phyloP scores from a whole-genome alignment of 805 yeast genomes.

The Ogataea philodendri region DNA sequence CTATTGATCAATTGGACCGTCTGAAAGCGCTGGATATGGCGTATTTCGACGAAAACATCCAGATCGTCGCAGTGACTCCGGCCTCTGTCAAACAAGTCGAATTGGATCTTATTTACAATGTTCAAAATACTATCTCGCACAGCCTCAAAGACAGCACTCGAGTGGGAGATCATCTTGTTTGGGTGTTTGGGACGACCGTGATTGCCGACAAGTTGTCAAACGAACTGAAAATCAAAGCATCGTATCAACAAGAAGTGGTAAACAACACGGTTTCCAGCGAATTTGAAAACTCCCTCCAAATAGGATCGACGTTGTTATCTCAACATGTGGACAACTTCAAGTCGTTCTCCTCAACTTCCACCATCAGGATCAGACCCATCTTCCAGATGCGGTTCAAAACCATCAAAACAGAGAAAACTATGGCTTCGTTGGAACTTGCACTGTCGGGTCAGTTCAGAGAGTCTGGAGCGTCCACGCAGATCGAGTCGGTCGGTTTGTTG shows the following conservation, averaged over 20 bases:
- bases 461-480: conserved; percentile 7
- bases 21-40: conserved; percentile 8
- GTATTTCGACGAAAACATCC: conserved; percentile 20
- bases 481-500: conserved; percentile 20
- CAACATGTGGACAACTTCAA: conserved; percentile 8
- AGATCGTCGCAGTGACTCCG: conserved; percentile 13
- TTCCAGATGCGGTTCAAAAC: conserved; percentile 31
- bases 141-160: neutral
- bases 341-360: conserved; percentile 8
- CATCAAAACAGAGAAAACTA: conserved; percentile 26
- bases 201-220: conserved; percentile 23
- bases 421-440: conserved; percentile 28
- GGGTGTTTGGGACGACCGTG: conserved; percentile 18
- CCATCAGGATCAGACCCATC: conserved; percentile 25
- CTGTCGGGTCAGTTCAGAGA: conserved; percentile 21
- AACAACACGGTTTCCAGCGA: conserved; percentile 13
- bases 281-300: conserved; percentile 5
- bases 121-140: conserved; percentile 8
- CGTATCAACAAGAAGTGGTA: conserved; percentile 15
- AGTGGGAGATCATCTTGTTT: conserved; percentile 11
- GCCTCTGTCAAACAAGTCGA: conserved; percentile 4
- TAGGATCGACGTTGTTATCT: conserved; percentile 15
- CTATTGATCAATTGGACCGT: conserved; percentile 4
- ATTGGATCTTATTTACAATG: conserved; percentile 14
- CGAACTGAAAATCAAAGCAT: conserved; percentile 18